These are phyloP conservation scores for Hyphodiscus sp. DNA, from an alignment of 2,329 filamentous ascomycete genomes.

Conservation along the genomic window DNA sequence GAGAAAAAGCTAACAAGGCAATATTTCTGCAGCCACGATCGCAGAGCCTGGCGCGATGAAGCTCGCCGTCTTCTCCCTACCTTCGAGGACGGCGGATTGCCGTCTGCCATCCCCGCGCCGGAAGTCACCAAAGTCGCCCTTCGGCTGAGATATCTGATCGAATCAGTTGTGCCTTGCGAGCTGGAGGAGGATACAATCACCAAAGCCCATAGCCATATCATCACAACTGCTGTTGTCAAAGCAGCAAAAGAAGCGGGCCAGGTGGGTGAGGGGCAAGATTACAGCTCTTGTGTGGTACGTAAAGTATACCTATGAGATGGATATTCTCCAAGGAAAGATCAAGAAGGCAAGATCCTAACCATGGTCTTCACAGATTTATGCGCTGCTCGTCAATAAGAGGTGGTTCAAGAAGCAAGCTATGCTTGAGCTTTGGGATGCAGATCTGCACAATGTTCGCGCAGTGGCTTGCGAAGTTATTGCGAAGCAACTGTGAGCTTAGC, in stretches of 20 bases:
- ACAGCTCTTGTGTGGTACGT: constrained; percentile 65
- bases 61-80: constrained; percentile 49
- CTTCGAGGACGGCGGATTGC: constrained; percentile 49
- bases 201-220: constrained; percentile 74
- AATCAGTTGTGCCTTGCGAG: constrained; percentile 85
- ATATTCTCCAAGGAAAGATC: neutral
- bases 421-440: constrained; percentile 86
- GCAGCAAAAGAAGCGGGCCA: constrained; percentile 79
- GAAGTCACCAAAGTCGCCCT: constrained; percentile 88
- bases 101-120: constrained; percentile 64
- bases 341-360: neutral
- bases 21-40: constrained; percentile 13
- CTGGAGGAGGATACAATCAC: constrained; percentile 71
- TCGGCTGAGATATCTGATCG: constrained; percentile 83
- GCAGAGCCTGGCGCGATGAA: constrained; percentile 25
- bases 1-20: neutral
- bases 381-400: constrained; percentile 37
- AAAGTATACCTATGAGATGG: neutral
- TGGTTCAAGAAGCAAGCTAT: constrained; percentile 76
- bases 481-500: constrained; percentile 56
- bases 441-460: constrained; percentile 72
- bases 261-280: constrained; percentile 69
- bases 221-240: constrained; percentile 71
- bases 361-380: constrained; percentile 12
- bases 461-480: constrained; percentile 86